Base-by-base conservation (phyloP, 257 asterid genomes). In the Forsythia suspensa region DNA sequence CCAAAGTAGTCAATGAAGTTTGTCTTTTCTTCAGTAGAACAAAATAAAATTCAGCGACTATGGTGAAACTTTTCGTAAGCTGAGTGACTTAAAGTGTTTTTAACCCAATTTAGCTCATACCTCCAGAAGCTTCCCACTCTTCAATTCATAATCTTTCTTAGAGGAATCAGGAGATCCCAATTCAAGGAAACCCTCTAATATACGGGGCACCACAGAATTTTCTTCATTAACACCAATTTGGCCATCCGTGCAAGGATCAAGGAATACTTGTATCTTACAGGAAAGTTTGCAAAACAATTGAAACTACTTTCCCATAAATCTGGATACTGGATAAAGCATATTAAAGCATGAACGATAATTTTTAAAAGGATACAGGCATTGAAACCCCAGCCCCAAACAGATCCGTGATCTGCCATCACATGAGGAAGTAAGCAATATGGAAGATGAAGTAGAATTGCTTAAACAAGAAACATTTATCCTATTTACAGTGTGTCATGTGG, bases 371-470 rank as follows among this genome's bases (percentile, higher is more conserved):
- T 95, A 95, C 98, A 95, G 42, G 77, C 71, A 78, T 91, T 94
- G 78, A 91, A 89, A 76, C 99, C 98, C 99, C 99, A 93, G 59
- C 93, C 97, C 97, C 97, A 93, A 37, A 95, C 81, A 37, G 95
- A 88, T 86, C 99, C 99, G 87, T 93, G 97, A 89, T 93, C 98
- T 95, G 97, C 84, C 74, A 85, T 75, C 65, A 84, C 65, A 80
- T 66, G 81, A 72, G 78, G 79, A 81, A 15, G 40, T 34, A 69
- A 73, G 59, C 13, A 11, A n/a, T 40, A 29, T 8, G 42, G 18
- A 42, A 77, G 37, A 65, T 15, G 72, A 76, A 72, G 73, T 11
- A 8, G 15, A 72, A 57, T 63, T 42, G 48, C 42, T 16, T 37
- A 38, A 18, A 73, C 43, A 42, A 67, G 44, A 20, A 34, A 61